Percentiles rank a stretch among this genome's conserved stretches.
These are phyloP conservation scores for Pochonia chlamydosporia DNA, from an alignment of 2,329 filamentous ascomycete species.

Conservation along the genomic window DNA sequence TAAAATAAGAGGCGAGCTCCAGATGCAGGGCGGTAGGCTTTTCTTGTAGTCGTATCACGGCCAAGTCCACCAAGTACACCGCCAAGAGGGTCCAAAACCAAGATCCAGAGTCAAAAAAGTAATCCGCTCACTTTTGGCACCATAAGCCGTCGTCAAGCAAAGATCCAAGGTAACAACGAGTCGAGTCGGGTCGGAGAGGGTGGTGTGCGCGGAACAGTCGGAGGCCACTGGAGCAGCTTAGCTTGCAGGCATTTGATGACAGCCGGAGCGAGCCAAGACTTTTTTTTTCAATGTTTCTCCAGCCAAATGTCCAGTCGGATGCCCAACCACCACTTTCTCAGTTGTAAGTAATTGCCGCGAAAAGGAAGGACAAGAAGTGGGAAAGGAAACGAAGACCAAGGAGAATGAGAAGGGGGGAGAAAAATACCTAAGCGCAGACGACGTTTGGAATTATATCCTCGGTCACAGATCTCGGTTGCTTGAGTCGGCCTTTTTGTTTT, in stretches of 20 bases:
- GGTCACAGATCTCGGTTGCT: too few relatives aligned
- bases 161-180: background rate
- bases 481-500: background rate
- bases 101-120: background rate
- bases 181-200: background rate
- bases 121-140: background rate
- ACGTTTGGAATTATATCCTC: too few relatives aligned
- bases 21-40: background rate
- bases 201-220: background rate
- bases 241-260: background rate
- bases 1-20: background rate
- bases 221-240: background rate
- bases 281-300: background rate
- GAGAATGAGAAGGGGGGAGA: background rate
- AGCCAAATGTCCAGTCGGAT: too few relatives aligned
- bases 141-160: background rate
- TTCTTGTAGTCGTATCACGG: background rate
- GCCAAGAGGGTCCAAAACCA: background rate
- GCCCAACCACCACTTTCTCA: background rate
- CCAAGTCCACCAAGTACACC: background rate
- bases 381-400: background rate
- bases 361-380: background rate
- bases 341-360: background rate
- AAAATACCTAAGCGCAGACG: background rate
- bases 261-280: background rate